Evolutionary conservation across 106 monocot species (phyloP).

Genomic region (Vanilla planifolia): DNA sequence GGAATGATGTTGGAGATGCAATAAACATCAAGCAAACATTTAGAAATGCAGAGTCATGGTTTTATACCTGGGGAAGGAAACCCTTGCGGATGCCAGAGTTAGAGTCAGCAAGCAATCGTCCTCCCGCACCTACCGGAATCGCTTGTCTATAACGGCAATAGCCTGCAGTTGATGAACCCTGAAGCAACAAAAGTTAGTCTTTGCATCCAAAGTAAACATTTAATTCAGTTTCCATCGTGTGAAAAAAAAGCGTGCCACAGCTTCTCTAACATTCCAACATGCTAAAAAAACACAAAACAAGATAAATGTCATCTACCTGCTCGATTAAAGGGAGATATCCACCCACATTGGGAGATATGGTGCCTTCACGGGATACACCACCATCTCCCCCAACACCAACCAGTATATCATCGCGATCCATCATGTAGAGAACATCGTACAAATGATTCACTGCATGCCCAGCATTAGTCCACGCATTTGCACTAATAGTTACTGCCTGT

Average conservation of each 20-base stretch:
- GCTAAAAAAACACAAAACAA: too few relatives aligned
- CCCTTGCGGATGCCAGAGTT: constrained; percentile 58
- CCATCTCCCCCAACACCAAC: constrained; percentile 89
- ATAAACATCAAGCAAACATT: too few relatives aligned
- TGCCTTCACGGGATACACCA: constrained; percentile 55
- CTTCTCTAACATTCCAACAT: too few relatives aligned
- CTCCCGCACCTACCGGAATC: constrained; percentile 46
- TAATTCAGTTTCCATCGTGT: too few relatives aligned
- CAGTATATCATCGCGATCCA: constrained; percentile 71
- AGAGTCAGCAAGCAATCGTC: constrained; percentile 60
- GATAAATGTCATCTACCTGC: constrained; percentile 43
- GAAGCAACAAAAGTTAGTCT: not conserved
- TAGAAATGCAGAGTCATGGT: not conserved
- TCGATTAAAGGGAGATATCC: constrained; percentile 82
- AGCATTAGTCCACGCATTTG: constrained; percentile 73
- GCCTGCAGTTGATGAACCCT: constrained; percentile 76
- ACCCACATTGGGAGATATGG: constrained; percentile 60
- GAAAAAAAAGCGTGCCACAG: too few relatives aligned
- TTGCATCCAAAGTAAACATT: too few relatives aligned
- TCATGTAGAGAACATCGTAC: constrained; percentile 92
- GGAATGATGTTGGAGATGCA: too few relatives aligned
- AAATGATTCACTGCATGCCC: constrained; percentile 84
- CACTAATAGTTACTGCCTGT: constrained; percentile 68
- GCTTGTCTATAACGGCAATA: constrained; percentile 80
- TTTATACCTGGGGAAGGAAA: constrained; percentile 72